Conservation (phyloP, 768 basidiomycete genomes). For the Pleurotus tuber-regium region DNA sequence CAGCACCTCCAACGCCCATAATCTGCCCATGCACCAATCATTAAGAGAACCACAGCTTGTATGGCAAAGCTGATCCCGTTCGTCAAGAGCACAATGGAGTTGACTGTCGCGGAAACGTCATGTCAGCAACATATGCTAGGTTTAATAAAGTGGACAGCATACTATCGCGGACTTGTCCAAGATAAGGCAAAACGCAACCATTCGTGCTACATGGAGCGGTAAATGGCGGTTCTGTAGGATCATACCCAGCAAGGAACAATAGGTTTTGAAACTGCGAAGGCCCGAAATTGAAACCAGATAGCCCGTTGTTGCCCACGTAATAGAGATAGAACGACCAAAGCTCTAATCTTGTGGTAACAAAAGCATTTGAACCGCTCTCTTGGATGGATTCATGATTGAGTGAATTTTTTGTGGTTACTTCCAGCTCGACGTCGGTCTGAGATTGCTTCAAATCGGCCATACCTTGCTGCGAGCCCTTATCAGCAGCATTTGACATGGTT, state of each 20-base stretch:
- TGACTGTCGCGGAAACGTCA: too few species aligned
- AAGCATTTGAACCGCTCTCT: background rate
- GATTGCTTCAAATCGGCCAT: too few species aligned
- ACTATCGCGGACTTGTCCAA: conserved; percentile 62
- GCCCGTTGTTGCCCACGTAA: conserved; percentile 65
- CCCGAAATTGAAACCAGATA: conserved; percentile 70
- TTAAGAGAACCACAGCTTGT: conserved; percentile 62
- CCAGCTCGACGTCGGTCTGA: background rate
- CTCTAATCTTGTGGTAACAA: conserved; percentile 42
- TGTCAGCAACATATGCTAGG: too few species aligned
- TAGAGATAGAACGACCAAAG: conserved; percentile 63
- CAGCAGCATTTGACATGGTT: too few species aligned
- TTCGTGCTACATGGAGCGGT: conserved; percentile 47
- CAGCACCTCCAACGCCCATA: conserved; percentile 74
- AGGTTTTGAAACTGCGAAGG: conserved; percentile 77
- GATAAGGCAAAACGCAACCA: conserved; percentile 64
- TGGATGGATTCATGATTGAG: background rate
- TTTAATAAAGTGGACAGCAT: conserved; percentile 25
- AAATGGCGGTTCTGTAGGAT: conserved; percentile 58
- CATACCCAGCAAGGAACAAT: conserved; percentile 70
- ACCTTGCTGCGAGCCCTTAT: too few species aligned
- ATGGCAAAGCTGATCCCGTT: conserved; percentile 80
- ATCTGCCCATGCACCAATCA: conserved; percentile 78
- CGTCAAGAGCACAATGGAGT: conserved; percentile 74
- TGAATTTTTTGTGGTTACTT: background rate